Evolutionary conservation across 2,329 filamentous ascomycete species (phyloP).

Genomic region (Monilinia fructicola): DNA sequence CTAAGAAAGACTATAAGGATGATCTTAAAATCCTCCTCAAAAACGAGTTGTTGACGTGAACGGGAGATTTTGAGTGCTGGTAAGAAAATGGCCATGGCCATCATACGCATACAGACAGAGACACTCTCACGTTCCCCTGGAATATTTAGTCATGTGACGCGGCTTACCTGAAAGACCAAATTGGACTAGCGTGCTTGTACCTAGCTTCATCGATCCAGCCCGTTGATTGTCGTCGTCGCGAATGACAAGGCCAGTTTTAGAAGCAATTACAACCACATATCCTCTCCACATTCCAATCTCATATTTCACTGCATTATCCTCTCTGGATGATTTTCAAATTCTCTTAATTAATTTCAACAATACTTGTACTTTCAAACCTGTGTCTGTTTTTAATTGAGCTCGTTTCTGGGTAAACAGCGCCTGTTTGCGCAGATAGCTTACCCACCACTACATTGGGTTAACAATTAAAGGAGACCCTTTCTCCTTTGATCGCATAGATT

Average conservation of each 20-base stretch:
- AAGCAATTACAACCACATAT: constrained; percentile 18
- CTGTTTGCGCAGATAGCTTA: constrained; percentile 22
- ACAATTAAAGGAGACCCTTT: constrained; percentile 25
- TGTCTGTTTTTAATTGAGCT: constrained; percentile 36
- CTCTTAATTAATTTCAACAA: constrained; percentile 31
- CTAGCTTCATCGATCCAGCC: constrained; percentile 9
- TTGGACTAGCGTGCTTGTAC: constrained; percentile 1
- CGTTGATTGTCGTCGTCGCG: constrained; percentile 18
- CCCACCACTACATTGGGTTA: constrained; percentile 20
- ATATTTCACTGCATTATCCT: constrained; percentile 9
- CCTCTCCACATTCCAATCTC: constrained; percentile 19
- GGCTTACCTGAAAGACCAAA: neutral
- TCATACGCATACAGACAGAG: no score
- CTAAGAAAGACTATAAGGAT: neutral
- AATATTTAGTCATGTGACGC: constrained; percentile 3
- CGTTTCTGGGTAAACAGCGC: constrained; percentile 27
- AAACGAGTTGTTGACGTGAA: neutral
- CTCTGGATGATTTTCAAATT: constrained; percentile 31
- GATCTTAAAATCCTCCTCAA: neutral
- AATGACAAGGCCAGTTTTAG: constrained; percentile 14
- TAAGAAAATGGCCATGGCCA: neutral
- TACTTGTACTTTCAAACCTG: constrained; percentile 20
- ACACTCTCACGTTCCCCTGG: neutral
- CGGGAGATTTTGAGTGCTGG: neutral
- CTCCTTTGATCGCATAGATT: constrained; percentile 33